Evolutionary conservation across 371 early-diverging fungal species (phyloP).

Genomic region (Ordospora pajunii): DNA sequence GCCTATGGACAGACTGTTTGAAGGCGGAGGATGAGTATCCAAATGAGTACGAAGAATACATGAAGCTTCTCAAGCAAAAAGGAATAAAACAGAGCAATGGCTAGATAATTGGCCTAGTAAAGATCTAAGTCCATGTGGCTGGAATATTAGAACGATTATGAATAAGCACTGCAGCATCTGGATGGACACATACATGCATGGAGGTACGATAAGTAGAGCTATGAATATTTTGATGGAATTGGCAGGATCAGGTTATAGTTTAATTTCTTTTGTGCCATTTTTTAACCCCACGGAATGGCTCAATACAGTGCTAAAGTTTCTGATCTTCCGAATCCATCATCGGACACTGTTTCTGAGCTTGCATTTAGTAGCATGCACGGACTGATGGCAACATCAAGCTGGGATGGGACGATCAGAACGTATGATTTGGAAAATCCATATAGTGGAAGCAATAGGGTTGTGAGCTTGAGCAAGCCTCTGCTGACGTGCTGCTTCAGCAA

Average conservation of each 20-base stretch:
- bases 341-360: conserved; percentile 55
- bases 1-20: not conserved
- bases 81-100: not conserved
- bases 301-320: conserved; percentile 11
- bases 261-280: not conserved
- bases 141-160: too few species aligned
- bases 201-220: too few species aligned
- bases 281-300: conserved; percentile 12
- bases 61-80: not conserved
- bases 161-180: too few species aligned
- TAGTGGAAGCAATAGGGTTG: not conserved
- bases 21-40: not conserved
- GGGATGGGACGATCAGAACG: conserved; percentile 59
- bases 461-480: conserved; percentile 44
- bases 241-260: not conserved
- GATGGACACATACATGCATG: too few species aligned
- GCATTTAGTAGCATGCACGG: conserved; percentile 34
- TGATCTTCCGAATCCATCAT: conserved; percentile 45
- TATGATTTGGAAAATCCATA: conserved; percentile 41
- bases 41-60: not conserved
- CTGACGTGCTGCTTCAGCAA: conserved; percentile 48
- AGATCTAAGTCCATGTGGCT: not conserved
- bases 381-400: conserved; percentile 50
- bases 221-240: too few species aligned
- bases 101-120: not conserved